Conservation (phyloP, 768 basidiomycete genomes). For the Tricholoma sp. region DNA sequence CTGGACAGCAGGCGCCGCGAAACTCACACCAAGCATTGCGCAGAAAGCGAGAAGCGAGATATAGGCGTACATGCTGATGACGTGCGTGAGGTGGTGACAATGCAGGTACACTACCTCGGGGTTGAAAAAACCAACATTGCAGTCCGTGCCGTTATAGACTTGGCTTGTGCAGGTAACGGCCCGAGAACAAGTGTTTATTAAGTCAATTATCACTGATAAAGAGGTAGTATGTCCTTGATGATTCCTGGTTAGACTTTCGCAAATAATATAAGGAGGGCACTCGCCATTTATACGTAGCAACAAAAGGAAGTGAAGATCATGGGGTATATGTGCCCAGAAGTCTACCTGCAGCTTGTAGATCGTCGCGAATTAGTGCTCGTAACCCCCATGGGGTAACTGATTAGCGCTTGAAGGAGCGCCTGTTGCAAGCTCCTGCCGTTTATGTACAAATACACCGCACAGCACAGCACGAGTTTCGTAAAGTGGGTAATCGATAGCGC, state of each 20-base stretch:
- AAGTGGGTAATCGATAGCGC: not conserved
- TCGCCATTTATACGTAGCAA: not conserved
- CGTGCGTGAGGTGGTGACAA: not conserved
- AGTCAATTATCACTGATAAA: not conserved
- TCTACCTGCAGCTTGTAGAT: not conserved
- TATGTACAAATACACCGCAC: not conserved
- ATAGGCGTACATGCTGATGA: no score
- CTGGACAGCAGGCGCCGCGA: not conserved
- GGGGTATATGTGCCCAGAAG: not conserved
- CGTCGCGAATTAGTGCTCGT: not conserved
- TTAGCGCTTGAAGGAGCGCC: no score
- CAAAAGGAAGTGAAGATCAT: not conserved
- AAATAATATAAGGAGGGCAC: not conserved
- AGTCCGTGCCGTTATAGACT: not conserved
- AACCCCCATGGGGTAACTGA: not conserved
- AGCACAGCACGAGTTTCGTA: not conserved
- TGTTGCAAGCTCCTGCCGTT: no score
- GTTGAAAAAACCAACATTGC: not conserved
- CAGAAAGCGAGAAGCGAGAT: not conserved
- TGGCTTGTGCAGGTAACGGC: not conserved
- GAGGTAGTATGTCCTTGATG: not conserved
- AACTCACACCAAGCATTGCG: not conserved
- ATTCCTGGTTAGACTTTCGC: not conserved
- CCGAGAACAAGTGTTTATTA: not conserved
- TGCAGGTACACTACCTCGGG: no score